Base-by-base conservation (phyloP, 2,329 filamentous ascomycete genomes). In the Cercospora beticola region DNA sequence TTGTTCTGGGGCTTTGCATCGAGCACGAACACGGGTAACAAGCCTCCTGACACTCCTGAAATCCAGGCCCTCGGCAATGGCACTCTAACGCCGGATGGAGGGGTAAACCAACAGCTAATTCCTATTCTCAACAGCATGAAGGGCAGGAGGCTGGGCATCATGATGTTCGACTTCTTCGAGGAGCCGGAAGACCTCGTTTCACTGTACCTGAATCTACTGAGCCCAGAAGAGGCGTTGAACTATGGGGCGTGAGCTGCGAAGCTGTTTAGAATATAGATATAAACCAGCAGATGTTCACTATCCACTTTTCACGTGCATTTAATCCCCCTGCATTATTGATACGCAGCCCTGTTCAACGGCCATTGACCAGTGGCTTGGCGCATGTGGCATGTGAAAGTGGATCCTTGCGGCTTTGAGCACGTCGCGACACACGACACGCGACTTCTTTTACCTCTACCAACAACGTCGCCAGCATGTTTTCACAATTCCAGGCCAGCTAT, bases 131-230 rank as follows among this genome's bases (percentile, higher is more conserved):
- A 77, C 62, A 57, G 70, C 3, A 70, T 81, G 66, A 78, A 76
- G 30, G 82, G 83, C 2, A 80, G 82, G 73, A 78, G 84, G 62
- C 61, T 86, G n/a, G 84, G 84, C 0, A 82, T 86, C 68, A 80
- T 86, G 14, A 84, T 86, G 77, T 80, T 86, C 74, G 84, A 86
- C 71, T 86, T 83, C 70, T 86, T 80, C 71, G 81, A 85, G 56
- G 74, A 80, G 70, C 83, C 83, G 0, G 73, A 66, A 2, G 78
- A 81, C 3, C 70, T 86, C 60, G 72, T 86, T 18, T 75, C 79
- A 64, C 75, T 78, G 2, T 78, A 84, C 40, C 70, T 85, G 68
- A 69, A 71, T 16, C 62, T 78, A 49, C 65, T 73, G 28, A 64
- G 62, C 26, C 74, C 74, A 62, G 63, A 68, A 16, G 40, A 70